Evolutionary conservation across 2,329 filamentous ascomycete species (phyloP).

Genomic region (Onygenales sp.): DNA sequence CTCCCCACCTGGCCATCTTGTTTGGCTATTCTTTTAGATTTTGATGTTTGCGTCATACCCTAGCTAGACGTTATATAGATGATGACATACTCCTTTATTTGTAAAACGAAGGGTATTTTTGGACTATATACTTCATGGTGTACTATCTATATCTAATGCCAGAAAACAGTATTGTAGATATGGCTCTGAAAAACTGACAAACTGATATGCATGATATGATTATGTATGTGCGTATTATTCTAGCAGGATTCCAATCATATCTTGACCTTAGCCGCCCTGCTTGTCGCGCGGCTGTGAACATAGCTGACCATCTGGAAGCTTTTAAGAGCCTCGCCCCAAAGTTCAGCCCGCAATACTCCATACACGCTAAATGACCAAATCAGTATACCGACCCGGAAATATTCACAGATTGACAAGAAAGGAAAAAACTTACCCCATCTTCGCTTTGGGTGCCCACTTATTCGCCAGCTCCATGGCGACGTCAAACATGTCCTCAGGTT

Average conservation of each 20-base stretch:
- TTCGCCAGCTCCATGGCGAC: slow-evolving; percentile 36
- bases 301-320: slow-evolving; percentile 45
- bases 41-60: too few species aligned
- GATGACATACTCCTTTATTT: too few species aligned
- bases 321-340: slow-evolving; percentile 45
- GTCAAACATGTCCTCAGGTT: slow-evolving; percentile 41
- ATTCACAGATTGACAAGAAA: neutral
- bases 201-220: too few species aligned
- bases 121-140: too few species aligned
- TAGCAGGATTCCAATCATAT: slow-evolving; percentile 23
- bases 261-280: slow-evolving; percentile 38
- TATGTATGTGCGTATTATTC: too few species aligned
- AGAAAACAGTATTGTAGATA: too few species aligned
- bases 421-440: slow-evolving; percentile 16
- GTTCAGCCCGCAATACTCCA: slow-evolving; percentile 41
- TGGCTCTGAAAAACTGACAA: too few species aligned
- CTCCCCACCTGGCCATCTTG: too few species aligned
- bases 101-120: neutral
- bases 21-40: too few species aligned
- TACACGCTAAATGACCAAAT: slow-evolving; percentile 30
- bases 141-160: too few species aligned
- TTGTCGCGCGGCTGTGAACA: slow-evolving; percentile 39
- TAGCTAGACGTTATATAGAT: too few species aligned
- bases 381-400: neutral
- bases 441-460: slow-evolving; percentile 30